These are phyloP conservation scores for Paramecium biaurelia DNA, from an alignment of 73 alveolate species.

Conservation along the genomic window DNA sequence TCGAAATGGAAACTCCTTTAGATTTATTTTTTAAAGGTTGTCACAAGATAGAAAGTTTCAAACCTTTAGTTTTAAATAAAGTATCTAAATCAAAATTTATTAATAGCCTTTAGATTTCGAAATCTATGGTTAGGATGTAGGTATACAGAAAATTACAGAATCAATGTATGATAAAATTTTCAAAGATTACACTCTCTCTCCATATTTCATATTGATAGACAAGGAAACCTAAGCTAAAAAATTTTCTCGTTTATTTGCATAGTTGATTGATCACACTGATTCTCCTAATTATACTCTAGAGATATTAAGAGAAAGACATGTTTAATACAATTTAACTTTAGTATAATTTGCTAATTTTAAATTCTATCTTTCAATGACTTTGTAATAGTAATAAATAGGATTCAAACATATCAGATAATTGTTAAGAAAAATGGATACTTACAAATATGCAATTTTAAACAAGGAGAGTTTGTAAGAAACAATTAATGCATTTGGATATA, in stretches of 20 bases:
- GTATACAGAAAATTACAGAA: neutral
- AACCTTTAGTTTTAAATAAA: constrained; percentile 10
- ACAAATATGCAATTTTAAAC: neutral
- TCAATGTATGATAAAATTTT: constrained; percentile 17
- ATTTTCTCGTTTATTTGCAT: neutral
- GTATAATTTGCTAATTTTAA: constrained; percentile 21
- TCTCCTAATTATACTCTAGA: neutral
- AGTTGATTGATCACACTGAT: neutral
- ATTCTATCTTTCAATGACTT: neutral
- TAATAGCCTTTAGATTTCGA: constrained; percentile 12
- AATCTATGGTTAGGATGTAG: neutral
- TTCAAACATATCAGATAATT: neutral
- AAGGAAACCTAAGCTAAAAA: neutral
- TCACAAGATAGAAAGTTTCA: neutral
- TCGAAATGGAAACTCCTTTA: constrained; percentile 41
- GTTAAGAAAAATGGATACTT: constrained; percentile 16
- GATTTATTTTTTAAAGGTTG: constrained; percentile 28
- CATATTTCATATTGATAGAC: neutral
- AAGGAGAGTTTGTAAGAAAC: neutral
- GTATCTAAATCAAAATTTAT: neutral
- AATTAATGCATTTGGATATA: neutral
- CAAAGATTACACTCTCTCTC: neutral
- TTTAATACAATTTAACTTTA: neutral
- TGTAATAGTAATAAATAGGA: neutral
- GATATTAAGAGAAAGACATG: constrained; percentile 3